Evolutionary conservation across 805 yeast species (phyloP).

Genomic region (Hanseniaspora osmophila): DNA sequence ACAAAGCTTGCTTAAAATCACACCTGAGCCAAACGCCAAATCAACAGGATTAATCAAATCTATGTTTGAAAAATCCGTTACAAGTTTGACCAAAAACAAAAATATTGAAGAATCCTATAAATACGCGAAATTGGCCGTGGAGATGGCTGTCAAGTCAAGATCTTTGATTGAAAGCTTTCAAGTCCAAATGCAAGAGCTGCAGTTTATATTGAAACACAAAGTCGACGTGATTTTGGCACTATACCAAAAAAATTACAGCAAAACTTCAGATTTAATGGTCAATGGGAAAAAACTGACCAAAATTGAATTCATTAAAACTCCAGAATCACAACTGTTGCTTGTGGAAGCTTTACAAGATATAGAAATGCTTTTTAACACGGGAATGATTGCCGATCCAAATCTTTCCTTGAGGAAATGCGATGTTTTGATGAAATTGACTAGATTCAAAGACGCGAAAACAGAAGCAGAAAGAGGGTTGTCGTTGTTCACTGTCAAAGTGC

Average conservation of each 20-base stretch:
- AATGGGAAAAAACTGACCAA: conserved; percentile 28
- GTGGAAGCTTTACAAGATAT: conserved; percentile 55
- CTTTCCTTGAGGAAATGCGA: conserved; percentile 62
- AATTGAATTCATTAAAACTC: not conserved
- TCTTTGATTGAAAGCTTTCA: conserved; percentile 65
- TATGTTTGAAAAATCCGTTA: conserved; percentile 44
- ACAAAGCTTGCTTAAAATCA: conserved; percentile 35
- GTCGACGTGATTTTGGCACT: conserved; percentile 44
- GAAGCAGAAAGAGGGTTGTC: conserved; percentile 63
- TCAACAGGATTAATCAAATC: conserved; percentile 43
- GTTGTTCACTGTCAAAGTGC: conserved; percentile 28
- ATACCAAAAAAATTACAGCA: not conserved
- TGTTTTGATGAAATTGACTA: conserved; percentile 46
- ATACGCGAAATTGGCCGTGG: conserved; percentile 51
- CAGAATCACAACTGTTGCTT: not conserved
- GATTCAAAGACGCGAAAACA: conserved; percentile 45
- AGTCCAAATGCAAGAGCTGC: conserved; percentile 53
- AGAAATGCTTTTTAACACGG: conserved; percentile 47
- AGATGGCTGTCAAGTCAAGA: conserved; percentile 46
- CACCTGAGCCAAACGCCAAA: conserved; percentile 38
- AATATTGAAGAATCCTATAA: conserved; percentile 42
- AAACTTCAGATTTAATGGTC: conserved; percentile 13
- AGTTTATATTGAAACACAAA: conserved; percentile 52
- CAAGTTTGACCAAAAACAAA: conserved; percentile 39
- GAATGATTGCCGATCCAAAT: conserved; percentile 42